Evolutionary conservation across 257 asterid genomes (phyloP).

Genomic region (Eucommia ulmoides): DNA sequence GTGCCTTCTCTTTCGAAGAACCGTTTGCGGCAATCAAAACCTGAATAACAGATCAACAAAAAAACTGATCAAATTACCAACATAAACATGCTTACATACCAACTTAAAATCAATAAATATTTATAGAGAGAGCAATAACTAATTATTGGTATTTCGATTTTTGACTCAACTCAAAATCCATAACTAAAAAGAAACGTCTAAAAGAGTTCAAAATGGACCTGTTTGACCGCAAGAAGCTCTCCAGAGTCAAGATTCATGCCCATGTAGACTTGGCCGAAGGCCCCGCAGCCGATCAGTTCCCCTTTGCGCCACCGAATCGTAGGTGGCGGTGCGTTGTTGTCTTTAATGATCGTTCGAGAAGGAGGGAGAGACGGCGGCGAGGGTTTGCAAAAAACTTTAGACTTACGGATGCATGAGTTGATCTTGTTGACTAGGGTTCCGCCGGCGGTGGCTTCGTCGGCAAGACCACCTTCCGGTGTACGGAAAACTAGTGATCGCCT

Average conservation of each 20-base stretch:
- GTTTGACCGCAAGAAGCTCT: constrained; percentile 55
- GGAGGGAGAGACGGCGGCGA: constrained; percentile 20
- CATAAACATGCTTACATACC: not conserved
- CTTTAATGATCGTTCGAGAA: not conserved
- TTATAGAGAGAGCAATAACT: too few species aligned
- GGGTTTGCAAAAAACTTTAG: constrained; percentile 17
- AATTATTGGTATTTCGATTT: too few species aligned
- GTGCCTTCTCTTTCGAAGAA: constrained; percentile 57
- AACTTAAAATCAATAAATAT: not conserved
- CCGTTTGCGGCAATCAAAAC: constrained; percentile 54
- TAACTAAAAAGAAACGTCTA: not conserved
- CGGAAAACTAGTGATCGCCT: constrained; percentile 23
- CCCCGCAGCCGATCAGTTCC: constrained; percentile 55
- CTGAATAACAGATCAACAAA: constrained; percentile 20
- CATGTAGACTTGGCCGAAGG: constrained; percentile 66
- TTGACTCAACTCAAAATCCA: not conserved
- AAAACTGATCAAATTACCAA: not conserved
- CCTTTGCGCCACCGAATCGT: constrained; percentile 28
- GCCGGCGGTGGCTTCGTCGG: constrained; percentile 4
- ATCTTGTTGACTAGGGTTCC: constrained; percentile 16
- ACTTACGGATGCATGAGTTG: constrained; percentile 19
- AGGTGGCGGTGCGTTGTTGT: constrained; percentile 2
- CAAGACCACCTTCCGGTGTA: constrained; percentile 7
- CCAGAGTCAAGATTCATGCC: constrained; percentile 84
- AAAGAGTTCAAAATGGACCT: constrained; percentile 3